A percentile compares a stretch with the other conserved stretches of the same genome.
phyloP scores from a whole-genome alignment of 2,329 filamentous ascomycete genomes.

The Metarhizium rileyi region DNA sequence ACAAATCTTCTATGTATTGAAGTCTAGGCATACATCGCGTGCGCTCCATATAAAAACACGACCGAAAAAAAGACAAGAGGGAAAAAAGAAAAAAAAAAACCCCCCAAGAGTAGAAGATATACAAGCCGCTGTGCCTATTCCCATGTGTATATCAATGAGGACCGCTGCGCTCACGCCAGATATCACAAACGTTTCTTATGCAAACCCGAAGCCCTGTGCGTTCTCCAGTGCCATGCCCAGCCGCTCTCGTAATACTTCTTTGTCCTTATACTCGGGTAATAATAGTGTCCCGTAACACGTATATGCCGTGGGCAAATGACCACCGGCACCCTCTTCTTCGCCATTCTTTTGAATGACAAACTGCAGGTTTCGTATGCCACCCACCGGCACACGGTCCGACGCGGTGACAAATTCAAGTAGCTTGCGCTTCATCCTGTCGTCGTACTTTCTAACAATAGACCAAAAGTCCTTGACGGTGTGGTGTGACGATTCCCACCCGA shows the following conservation, averaged over 20 bases:
- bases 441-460: conserved; percentile 61
- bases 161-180: background rate
- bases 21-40: background rate
- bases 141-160: background rate
- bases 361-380: conserved; percentile 69
- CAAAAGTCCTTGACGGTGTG: conserved; percentile 72
- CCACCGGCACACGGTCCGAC: conserved; percentile 80
- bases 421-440: conserved; percentile 59
- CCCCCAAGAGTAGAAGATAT: background rate
- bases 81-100: background rate
- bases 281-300: conserved; percentile 89
- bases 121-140: conserved; percentile 1
- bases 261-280: conserved; percentile 70
- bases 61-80: background rate
- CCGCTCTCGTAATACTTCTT: conserved; percentile 61
- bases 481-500: conserved; percentile 65
- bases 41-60: background rate
- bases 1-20: background rate
- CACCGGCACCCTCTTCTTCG: conserved; percentile 42
- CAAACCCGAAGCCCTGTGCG: conserved; percentile 79
- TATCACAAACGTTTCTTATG: conserved; percentile 29
- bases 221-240: conserved; percentile 82
- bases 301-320: conserved; percentile 70
- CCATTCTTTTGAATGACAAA: conserved; percentile 78
- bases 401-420: conserved; percentile 93